Percentiles rank a stretch among this genome's conserved stretches.
phyloP scores from a whole-genome alignment of 495 filamentous ascomycete species.

The Oidiodendron maius region DNA sequence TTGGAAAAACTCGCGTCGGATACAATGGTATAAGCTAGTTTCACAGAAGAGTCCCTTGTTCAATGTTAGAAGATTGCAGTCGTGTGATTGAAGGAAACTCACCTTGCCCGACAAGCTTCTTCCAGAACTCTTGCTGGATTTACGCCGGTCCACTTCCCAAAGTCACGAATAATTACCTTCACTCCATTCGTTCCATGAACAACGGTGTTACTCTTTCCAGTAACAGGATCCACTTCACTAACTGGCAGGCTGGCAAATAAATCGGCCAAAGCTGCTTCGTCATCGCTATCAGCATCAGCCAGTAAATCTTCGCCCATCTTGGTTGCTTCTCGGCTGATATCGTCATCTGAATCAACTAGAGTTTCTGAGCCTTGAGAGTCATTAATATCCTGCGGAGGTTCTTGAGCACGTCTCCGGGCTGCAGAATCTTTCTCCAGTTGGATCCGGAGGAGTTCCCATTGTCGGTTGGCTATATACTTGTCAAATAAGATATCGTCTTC shows the following conservation, averaged over 20 bases:
- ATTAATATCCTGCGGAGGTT: slow-evolving; percentile 26
- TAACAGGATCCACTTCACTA: slow-evolving; percentile 46
- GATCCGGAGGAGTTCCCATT: slow-evolving; percentile 64
- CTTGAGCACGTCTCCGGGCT: slow-evolving; percentile 12
- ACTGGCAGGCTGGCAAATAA: slow-evolving; percentile 67
- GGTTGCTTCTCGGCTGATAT: slow-evolving; percentile 42
- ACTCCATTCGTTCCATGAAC: slow-evolving; percentile 42
- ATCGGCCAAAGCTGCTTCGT: slow-evolving; percentile 44
- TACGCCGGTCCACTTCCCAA: slow-evolving; percentile 73
- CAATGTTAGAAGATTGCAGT: slow-evolving; percentile 15
- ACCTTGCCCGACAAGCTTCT: slow-evolving; percentile 81
- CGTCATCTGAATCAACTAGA: slow-evolving; percentile 32
- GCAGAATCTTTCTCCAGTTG: slow-evolving; percentile 56
- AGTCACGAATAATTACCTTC: slow-evolving; percentile 63
- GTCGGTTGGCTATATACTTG: slow-evolving; percentile 60
- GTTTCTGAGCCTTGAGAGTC: slow-evolving; percentile 20
- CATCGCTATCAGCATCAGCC: slow-evolving; percentile 44
- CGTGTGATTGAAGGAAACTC: slow-evolving; percentile 22
- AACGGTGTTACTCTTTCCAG: slow-evolving; percentile 45
- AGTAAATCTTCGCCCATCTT: slow-evolving; percentile 44
- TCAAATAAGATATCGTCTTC: slow-evolving; percentile 87
- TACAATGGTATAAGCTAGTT: slow-evolving; percentile 57
- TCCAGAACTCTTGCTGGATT: slow-evolving; percentile 70
- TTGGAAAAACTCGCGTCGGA: slow-evolving; percentile 68
- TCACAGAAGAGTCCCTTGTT: slow-evolving; percentile 58